Percentiles rank a stretch among this genome's conserved stretches.
phyloP scores from a whole-genome alignment of 163 green algal species.

The Prototheca cutis region DNA sequence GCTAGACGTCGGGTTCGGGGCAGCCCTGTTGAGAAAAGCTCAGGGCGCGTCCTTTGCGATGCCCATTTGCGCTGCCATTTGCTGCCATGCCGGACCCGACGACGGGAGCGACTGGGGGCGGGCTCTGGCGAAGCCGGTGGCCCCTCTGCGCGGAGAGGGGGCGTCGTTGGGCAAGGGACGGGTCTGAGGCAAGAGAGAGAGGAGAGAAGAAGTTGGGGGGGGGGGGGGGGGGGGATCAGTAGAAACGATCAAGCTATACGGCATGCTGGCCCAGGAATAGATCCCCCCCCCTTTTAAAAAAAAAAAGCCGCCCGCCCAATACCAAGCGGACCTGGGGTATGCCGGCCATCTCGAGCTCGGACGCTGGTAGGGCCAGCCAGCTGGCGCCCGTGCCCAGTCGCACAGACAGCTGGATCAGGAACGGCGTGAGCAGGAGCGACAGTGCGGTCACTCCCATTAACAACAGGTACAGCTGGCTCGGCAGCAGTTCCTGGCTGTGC shows the following conservation, averaged over 20 bases:
- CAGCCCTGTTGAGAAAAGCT: no score
- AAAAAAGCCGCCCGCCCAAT: no score
- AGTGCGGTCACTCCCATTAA: constrained; percentile 67
- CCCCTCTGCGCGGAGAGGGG: background rate
- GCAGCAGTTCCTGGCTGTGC: constrained; percentile 52
- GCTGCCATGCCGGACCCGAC: background rate
- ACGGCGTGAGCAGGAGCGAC: constrained; percentile 71
- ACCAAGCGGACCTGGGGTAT: background rate
- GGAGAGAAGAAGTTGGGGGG: background rate
- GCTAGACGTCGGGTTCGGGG: no score
- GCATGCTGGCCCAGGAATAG: no score
- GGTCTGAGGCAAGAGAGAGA: background rate
- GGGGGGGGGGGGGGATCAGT: no score
- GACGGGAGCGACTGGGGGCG: background rate
- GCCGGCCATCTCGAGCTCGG: background rate
- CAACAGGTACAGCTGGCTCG: constrained; percentile 72
- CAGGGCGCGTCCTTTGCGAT: no score
- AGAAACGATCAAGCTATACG: no score
- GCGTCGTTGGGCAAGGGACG: background rate
- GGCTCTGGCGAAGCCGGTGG: background rate
- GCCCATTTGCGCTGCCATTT: no score
- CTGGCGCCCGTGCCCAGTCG: background rate
- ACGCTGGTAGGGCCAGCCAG: background rate
- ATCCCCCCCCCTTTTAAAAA: no score
- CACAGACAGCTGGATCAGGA: constrained; percentile 37